Percentiles rank a stretch among this genome's conserved stretches.
Conservation (phyloP, 2,329 filamentous ascomycete genomes). For the Zalaria sp. region DNA sequence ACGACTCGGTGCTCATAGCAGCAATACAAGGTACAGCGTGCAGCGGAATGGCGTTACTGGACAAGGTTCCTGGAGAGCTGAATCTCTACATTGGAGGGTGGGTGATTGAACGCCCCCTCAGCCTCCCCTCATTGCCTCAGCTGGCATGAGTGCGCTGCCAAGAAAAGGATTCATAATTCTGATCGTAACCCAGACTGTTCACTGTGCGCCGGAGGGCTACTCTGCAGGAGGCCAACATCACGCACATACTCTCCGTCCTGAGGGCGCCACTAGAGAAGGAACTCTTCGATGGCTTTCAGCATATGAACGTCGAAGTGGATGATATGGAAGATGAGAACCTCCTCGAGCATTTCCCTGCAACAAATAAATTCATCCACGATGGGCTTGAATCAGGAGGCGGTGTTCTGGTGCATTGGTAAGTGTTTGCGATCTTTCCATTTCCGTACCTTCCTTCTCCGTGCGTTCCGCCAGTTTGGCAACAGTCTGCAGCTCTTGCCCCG, state of each 20-base stretch:
- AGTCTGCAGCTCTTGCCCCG: too few species aligned
- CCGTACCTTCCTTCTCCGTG: neutral
- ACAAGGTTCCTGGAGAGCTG: constrained; percentile 53
- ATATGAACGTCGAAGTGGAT: constrained; percentile 72
- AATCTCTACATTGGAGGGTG: constrained; percentile 72
- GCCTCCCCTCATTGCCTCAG: neutral
- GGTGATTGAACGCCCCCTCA: constrained; percentile 15
- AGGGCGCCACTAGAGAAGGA: constrained; percentile 43
- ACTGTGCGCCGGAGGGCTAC: constrained; percentile 58
- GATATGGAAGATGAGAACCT: constrained; percentile 85
- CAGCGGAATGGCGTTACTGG: constrained; percentile 41
- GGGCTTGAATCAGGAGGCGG: constrained; percentile 49
- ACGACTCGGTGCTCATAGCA: too few species aligned
- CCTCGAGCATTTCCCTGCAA: constrained; percentile 62
- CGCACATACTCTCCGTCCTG: constrained; percentile 78
- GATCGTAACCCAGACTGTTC: constrained; percentile 49
- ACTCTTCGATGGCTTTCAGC: constrained; percentile 49
- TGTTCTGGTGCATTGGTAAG: constrained; percentile 59
- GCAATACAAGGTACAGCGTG: too few species aligned
- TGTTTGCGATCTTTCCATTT: constrained; percentile 12
- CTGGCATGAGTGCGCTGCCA: neutral
- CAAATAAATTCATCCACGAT: constrained; percentile 70
- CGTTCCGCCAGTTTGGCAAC: too few species aligned
- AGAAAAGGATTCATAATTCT: constrained; percentile 6
- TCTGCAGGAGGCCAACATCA: constrained; percentile 61